Evolutionary conservation across 1,284 basidiomycete genomes (phyloP).

Genomic region (Marasmius fiardii): DNA sequence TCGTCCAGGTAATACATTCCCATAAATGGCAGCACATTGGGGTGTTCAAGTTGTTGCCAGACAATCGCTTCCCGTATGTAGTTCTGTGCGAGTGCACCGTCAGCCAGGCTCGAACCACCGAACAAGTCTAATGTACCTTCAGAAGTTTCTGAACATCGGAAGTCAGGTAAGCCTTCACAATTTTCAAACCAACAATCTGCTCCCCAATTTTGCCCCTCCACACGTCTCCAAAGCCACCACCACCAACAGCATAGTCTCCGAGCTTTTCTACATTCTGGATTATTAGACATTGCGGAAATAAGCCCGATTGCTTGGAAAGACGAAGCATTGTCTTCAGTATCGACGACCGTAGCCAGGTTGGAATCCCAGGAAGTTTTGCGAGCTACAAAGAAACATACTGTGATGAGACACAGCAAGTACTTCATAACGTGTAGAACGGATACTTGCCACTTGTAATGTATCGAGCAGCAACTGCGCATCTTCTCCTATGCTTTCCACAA

Average conservation of each 20-base stretch:
- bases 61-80: not conserved
- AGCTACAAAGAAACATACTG: not conserved
- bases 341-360: not conserved
- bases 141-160: too few species aligned
- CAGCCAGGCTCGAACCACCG: too few species aligned
- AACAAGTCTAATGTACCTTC: too few species aligned
- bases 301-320: not conserved
- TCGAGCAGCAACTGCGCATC: not conserved
- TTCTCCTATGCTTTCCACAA: too few species aligned
- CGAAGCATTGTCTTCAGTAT: not conserved
- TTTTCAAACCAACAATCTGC: not conserved
- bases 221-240: constrained; percentile 4
- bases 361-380: not conserved
- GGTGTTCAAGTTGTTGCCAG: not conserved
- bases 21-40: not conserved
- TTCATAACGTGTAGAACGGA: too few species aligned
- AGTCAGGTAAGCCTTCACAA: not conserved
- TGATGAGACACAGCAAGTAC: too few species aligned
- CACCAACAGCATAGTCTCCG: not conserved
- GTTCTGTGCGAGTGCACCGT: too few species aligned
- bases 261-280: not conserved
- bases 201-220: not conserved
- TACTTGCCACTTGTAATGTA: not conserved
- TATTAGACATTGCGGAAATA: not conserved
- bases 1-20: not conserved